Evolutionary conservation across 225 moss, liverwort and hornwort species (phyloP).

Genomic region (Physcomitrellopsis africana): DNA sequence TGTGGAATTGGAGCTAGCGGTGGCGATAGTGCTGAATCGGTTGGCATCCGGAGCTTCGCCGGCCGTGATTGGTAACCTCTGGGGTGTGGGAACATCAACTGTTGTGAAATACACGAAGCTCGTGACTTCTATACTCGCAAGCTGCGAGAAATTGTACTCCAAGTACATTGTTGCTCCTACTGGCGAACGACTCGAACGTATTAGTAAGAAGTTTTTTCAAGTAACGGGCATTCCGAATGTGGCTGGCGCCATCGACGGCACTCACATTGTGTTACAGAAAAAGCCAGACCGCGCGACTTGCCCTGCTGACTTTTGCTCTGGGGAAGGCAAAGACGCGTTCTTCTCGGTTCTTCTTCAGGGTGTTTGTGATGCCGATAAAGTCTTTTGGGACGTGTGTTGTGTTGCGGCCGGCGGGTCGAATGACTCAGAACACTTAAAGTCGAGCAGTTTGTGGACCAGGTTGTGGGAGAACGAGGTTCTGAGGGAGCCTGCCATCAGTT

Average conservation of each 20-base stretch:
- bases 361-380: slow-evolving; percentile 60
- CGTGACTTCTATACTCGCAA: slow-evolving; percentile 52
- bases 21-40: slow-evolving; percentile 70
- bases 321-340: slow-evolving; percentile 25
- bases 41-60: slow-evolving; percentile 58
- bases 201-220: slow-evolving; percentile 42
- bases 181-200: slow-evolving; percentile 44
- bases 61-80: slow-evolving; percentile 40
- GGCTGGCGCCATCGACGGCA: slow-evolving; percentile 63
- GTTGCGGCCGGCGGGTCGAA: slow-evolving; percentile 46
- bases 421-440: slow-evolving; percentile 51
- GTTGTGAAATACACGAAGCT: slow-evolving; percentile 58
- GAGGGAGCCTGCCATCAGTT: slow-evolving; percentile 44
- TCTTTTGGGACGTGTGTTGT: slow-evolving; percentile 73
- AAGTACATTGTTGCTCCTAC: slow-evolving; percentile 60
- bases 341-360: slow-evolving; percentile 62
- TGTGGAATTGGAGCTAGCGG: slow-evolving; percentile 53
- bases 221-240: slow-evolving; percentile 51
- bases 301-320: slow-evolving; percentile 39
- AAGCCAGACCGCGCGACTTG: slow-evolving; percentile 35
- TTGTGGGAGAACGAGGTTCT: slow-evolving; percentile 46
- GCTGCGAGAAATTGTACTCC: slow-evolving; percentile 54
- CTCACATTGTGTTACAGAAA: slow-evolving; percentile 54
- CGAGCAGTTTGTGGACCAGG: slow-evolving; percentile 61
- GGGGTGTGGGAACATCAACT: slow-evolving; percentile 49